Base-by-base conservation (phyloP, 2,329 filamentous ascomycete species). In the Aspergillus melleus region DNA sequence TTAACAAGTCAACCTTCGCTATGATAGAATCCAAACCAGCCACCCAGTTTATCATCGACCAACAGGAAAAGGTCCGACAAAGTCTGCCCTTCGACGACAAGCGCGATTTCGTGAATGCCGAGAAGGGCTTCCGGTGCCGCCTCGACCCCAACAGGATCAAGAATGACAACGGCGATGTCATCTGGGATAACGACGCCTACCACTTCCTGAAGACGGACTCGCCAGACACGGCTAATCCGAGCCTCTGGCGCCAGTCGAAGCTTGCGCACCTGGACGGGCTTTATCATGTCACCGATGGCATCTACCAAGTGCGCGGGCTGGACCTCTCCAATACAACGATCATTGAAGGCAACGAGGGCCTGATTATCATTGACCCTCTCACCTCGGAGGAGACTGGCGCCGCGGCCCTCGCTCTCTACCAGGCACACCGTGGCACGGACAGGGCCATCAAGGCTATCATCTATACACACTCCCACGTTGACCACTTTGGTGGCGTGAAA, bases 321-420 rank as follows among this genome's bases (percentile, higher is more conserved):
- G 78, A 80, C 54, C 54, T 80, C 14, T 74, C 76, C 24, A 77
- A 79, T 64, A 77, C 75, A 57, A 79, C 73, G 22, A 62, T 80
- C 51, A 63, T 79, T 1, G 73, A 79, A 62, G 70, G 68, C 12
- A 62, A 72, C 6, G 64, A 68, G 54, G 74, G 76, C 5, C 61
- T 79, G 49, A 69, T 79, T 36, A 63, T 79, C 22, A 72, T 80
- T 46, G 77, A 80, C 59, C 69, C 70, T 2, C 64, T 80, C 10
- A 72, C 70, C 2, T 77, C 72, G 0, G 56, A 58, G 10, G 77
- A 80, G 63, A 72, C 68, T 20, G 76, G 71, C 0, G 62, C 61
- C 1, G 70, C 70, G 2, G 77, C 70, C 0, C 52, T 79, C 6
- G 55, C 65, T 1, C 64, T 80, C 3, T 80, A 79, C 58, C 67